phyloP scores from a whole-genome alignment of 192 early-diverging fungal genomes.

The Coemansia pectinata region DNA sequence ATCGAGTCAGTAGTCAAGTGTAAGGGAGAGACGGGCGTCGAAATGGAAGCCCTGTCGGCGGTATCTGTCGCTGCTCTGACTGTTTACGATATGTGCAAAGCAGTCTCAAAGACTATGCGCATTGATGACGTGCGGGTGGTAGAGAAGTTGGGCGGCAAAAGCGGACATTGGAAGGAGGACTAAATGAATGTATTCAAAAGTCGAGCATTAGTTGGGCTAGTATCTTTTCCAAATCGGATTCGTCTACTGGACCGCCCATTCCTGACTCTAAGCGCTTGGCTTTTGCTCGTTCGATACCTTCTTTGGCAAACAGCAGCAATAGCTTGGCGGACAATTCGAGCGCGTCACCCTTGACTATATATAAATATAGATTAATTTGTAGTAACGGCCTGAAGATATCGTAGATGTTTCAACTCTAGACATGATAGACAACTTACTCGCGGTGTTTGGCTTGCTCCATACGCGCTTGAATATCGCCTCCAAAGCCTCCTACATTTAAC shows the following conservation, averaged over 20 bases:
- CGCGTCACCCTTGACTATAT: conserved; percentile 45
- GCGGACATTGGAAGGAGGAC: conserved; percentile 57
- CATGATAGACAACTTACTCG: conserved; percentile 17
- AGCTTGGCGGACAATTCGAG: conserved; percentile 36
- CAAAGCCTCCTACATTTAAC: conserved; percentile 26
- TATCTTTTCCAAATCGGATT: conserved; percentile 52
- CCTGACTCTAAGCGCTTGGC: conserved; percentile 25
- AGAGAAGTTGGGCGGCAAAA: conserved; percentile 84
- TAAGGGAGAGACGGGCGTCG: conserved; percentile 84
- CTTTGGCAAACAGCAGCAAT: conserved; percentile 43
- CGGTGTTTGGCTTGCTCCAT: conserved; percentile 44
- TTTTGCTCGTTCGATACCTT: conserved; percentile 45
- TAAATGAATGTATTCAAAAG: conserved; percentile 18
- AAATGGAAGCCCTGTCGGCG: conserved; percentile 84
- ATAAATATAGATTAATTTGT: neutral
- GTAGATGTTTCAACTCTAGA: neutral
- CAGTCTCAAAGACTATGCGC: conserved; percentile 77
- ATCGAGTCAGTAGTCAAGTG: conserved; percentile 72
- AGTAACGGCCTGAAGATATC: neutral
- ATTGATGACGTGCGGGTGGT: conserved; percentile 75
- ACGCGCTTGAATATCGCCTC: conserved; percentile 49
- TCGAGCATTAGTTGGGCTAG: conserved; percentile 53
- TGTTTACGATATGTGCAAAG: conserved; percentile 97
- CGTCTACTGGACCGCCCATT: conserved; percentile 24
- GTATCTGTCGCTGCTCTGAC: conserved; percentile 81